These are phyloP conservation scores for Globisporangium apiculatum DNA, from an alignment of 352 stramenopile species.

Conservation along the genomic window DNA sequence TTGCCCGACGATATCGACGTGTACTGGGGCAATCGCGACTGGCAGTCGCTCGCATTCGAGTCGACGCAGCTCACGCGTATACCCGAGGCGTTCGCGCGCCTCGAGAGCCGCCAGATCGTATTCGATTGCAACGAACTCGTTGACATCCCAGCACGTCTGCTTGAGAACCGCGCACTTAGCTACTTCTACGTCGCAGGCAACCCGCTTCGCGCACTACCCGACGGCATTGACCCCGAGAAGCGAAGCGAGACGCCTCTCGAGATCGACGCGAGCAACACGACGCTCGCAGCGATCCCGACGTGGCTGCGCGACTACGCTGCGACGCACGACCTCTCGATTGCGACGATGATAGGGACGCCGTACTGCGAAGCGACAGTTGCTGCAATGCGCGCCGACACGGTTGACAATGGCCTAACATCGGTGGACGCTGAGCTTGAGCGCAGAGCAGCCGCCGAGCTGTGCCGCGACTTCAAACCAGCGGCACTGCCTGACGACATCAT, in stretches of 20 bases:
- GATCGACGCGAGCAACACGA: neutral
- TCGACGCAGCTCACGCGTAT: constrained; percentile 17
- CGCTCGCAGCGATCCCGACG: neutral
- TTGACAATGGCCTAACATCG: no score
- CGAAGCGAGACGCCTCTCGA: neutral
- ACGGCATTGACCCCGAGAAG: neutral
- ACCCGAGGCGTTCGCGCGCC: constrained; percentile 35
- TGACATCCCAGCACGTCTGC: constrained; percentile 42
- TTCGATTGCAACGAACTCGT: neutral
- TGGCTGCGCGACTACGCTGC: neutral
- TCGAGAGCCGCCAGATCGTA: constrained; percentile 30
- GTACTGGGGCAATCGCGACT: neutral
- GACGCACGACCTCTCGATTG: no score
- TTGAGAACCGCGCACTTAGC: constrained; percentile 44
- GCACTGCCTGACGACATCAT: neutral
- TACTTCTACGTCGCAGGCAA: constrained; percentile 39
- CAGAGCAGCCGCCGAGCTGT: neutral
- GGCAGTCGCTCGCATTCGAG: neutral
- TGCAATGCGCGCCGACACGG: neutral
- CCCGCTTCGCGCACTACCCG: constrained; percentile 23
- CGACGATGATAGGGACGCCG: neutral
- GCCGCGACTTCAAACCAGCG: no score
- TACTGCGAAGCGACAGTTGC: neutral
- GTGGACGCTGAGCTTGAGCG: no score
- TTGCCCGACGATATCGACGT: constrained; percentile 1